Evolutionary conservation across 257 asterid species (phyloP).

Genomic region (Solanum chiquidenum): DNA sequence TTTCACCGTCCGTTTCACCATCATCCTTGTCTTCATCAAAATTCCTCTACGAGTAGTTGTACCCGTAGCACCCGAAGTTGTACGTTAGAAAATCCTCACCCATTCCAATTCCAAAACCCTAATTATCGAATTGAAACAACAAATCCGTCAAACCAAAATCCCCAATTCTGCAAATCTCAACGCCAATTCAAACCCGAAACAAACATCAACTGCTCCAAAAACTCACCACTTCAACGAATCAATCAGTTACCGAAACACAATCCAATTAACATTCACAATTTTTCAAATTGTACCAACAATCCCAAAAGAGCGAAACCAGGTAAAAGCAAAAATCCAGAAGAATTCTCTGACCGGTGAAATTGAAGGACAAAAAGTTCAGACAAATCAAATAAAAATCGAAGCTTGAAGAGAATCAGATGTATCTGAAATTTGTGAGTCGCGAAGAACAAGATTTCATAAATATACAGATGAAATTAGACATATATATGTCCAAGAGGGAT

Average conservation of each 20-base stretch:
- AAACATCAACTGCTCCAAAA: conserved; percentile 1
- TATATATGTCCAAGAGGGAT: background rate
- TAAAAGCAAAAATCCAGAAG: background rate
- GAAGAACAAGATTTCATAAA: background rate
- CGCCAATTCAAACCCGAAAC: background rate
- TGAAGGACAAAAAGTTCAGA: background rate
- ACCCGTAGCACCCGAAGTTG: conserved; percentile 1
- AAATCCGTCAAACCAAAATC: background rate
- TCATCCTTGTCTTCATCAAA: conserved; percentile 16
- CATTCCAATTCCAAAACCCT: background rate
- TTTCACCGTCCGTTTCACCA: conserved; percentile 15
- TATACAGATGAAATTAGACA: background rate
- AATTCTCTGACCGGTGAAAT: background rate
- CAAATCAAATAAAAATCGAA: background rate
- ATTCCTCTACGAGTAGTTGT: background rate
- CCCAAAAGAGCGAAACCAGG: background rate
- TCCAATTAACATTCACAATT: background rate
- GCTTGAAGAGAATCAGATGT: background rate
- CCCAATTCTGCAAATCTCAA: background rate
- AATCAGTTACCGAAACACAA: conserved; percentile 4
- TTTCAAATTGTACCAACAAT: background rate
- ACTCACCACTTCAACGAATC: conserved; percentile 11
- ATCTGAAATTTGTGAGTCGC: background rate
- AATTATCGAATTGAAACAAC: background rate
- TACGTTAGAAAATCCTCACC: background rate